Base-by-base conservation (phyloP, 495 filamentous ascomycete genomes). In the Lasiosphaeriaceae sp. region DNA sequence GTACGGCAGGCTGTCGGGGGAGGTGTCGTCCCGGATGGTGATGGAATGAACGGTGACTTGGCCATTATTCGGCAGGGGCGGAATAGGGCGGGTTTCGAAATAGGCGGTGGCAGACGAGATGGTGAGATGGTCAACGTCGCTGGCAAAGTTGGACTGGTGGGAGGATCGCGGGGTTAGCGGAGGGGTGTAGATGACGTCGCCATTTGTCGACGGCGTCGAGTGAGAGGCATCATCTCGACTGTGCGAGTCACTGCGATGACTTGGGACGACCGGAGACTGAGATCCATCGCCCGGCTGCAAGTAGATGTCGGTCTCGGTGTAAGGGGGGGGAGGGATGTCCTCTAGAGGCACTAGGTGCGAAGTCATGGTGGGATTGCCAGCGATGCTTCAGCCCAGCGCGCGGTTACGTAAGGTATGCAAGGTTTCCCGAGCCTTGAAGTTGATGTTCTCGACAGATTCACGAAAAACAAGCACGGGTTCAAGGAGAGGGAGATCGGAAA, bases 291-390 rank as follows among this genome's bases (percentile, higher is more conserved):
- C 66, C 2, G 72, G 66, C 35, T 56, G 61, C 20, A 74, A 77
- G 63, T 67, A 74, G 44, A 77, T 65, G 60, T 80, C 78, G n/a
- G 72, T 79, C 57, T 79, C 75, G 41, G 65, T 64, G 61, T 80
- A 82, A 5, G 79, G 79, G 2, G 79, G 77, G 2, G 77, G 79
- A 31, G 79, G 70, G 41, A 65, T 47, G 56, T 76, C 69, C 35
- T 71, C 71, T 1, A 17, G 39, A 43, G 39, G 39, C 3, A 17
- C 14, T 43, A 24, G 57, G 50, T 61, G 54, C 19, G 60, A 43
- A 11, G 63, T 16, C 66, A 68, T 71, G 46, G 37, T 34, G 58
- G 37, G 31, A 43, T 50, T 20, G n/a, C n/a, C n/a, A n/a, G n/a
- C n/a, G 20, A 44, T 52, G 24, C 5, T 31, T 31, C 26, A 31